Conservation (phyloP, 345 rosid species). For the Citrus medica region DNA sequence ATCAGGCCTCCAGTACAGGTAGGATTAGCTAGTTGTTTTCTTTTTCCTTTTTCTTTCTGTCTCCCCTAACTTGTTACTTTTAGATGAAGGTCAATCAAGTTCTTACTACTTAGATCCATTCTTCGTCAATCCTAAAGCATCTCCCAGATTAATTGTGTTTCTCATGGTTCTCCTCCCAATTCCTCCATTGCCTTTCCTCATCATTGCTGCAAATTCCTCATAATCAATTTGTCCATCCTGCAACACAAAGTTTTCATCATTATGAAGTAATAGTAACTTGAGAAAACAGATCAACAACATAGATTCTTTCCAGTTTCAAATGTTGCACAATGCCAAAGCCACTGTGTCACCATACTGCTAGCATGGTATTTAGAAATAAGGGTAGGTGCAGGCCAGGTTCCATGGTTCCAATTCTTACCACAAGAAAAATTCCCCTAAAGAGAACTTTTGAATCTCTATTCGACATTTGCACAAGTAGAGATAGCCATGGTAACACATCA, state of each 20-base stretch:
- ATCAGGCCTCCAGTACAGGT: not conserved
- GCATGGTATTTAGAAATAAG: not conserved
- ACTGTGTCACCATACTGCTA: not conserved
- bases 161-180: conserved; percentile 65
- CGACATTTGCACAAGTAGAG: not conserved
- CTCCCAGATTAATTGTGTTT: conserved; percentile 43
- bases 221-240: conserved; percentile 81
- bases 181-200: conserved; percentile 70
- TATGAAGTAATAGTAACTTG: not conserved
- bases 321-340: not conserved
- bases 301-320: not conserved
- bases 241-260: not conserved
- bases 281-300: not conserved
- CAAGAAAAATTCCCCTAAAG: not conserved
- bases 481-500: not conserved
- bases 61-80: not conserved
- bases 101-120: conserved; percentile 18
- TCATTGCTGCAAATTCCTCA: conserved; percentile 75
- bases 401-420: not conserved
- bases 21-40: not conserved
- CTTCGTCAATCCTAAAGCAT: conserved; percentile 25
- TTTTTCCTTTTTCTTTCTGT: not conserved
- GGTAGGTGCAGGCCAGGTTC: not conserved
- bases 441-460: not conserved
- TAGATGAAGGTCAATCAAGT: conserved; percentile 12